phyloP scores from a whole-genome alignment of 2,329 filamentous ascomycete species.

The Periconia sp. region DNA sequence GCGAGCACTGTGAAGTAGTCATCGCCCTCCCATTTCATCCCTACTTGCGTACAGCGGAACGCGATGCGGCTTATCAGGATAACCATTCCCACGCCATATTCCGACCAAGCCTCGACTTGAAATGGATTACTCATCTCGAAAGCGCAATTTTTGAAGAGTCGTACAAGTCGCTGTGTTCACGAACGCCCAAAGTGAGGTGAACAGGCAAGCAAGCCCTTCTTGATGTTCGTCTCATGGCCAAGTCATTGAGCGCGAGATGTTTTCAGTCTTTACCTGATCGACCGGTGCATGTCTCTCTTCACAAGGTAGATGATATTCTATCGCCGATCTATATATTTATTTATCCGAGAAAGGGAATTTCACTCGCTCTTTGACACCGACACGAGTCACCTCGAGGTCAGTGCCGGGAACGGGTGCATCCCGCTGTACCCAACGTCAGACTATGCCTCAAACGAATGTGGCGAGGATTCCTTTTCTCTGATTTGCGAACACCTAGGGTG shows the following conservation, averaged over 20 bases:
- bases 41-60: constrained; percentile 7
- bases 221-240: no score
- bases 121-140: constrained; percentile 3
- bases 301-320: no score
- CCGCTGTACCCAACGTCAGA: background rate
- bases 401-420: background rate
- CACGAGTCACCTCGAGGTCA: background rate
- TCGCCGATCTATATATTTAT: no score
- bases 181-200: no score
- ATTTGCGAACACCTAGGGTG: background rate
- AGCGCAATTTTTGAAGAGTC: background rate
- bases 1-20: constrained; percentile 12
- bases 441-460: background rate
- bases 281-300: no score
- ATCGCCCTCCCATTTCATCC: constrained; percentile 11
- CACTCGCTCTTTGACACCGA: background rate
- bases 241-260: no score
- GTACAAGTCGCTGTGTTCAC: background rate
- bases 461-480: background rate
- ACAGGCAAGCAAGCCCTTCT: no score
- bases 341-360: no score
- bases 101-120: constrained; percentile 11
- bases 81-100: constrained; percentile 11
- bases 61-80: constrained; percentile 7
- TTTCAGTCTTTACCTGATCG: no score